Percentiles rank a stretch among this genome's conserved stretches.
phyloP scores from a whole-genome alignment of 202 grass and related monocot species.

The Schoenoplectus triqueter region DNA sequence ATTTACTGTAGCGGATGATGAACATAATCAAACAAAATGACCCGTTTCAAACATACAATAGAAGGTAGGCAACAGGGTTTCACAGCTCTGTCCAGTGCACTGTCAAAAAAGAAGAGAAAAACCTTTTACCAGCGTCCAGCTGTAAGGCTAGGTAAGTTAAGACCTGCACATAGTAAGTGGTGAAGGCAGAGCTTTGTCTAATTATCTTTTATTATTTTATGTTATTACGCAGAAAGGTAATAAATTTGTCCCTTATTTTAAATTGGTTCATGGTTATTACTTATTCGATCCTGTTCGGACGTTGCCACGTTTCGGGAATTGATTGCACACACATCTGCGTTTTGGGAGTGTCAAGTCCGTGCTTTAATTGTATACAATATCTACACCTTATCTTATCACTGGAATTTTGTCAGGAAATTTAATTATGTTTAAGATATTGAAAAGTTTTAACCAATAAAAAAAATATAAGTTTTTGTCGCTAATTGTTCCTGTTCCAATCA shows the following conservation, averaged over 20 bases:
- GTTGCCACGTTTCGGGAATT: too few species aligned
- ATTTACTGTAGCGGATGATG: background rate
- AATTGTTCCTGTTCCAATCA: background rate
- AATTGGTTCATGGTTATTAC: too few species aligned
- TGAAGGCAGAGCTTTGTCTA: constrained; percentile 35
- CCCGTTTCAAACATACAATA: background rate
- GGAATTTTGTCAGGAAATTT: constrained; percentile 22
- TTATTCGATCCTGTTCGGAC: too few species aligned
- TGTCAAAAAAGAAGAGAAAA: constrained; percentile 36
- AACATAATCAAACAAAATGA: background rate
- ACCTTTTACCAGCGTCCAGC: constrained; percentile 39
- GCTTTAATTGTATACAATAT: constrained; percentile 7
- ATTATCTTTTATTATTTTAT: background rate
- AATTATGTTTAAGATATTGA: constrained; percentile 11
- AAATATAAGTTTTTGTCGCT: too few species aligned
- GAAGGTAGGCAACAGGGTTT: background rate
- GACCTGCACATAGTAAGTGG: constrained; percentile 34
- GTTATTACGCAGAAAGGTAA: too few species aligned
- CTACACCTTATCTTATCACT: constrained; percentile 7
- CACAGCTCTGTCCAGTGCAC: constrained; percentile 16
- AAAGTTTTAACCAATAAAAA: background rate
- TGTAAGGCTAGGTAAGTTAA: constrained; percentile 27
- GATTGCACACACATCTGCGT: too few species aligned
- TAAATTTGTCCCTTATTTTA: too few species aligned
- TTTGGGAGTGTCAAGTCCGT: too few species aligned